Evolutionary conservation across 78 protist species (phyloP).

Genomic region (Speleostelium caveatum): DNA sequence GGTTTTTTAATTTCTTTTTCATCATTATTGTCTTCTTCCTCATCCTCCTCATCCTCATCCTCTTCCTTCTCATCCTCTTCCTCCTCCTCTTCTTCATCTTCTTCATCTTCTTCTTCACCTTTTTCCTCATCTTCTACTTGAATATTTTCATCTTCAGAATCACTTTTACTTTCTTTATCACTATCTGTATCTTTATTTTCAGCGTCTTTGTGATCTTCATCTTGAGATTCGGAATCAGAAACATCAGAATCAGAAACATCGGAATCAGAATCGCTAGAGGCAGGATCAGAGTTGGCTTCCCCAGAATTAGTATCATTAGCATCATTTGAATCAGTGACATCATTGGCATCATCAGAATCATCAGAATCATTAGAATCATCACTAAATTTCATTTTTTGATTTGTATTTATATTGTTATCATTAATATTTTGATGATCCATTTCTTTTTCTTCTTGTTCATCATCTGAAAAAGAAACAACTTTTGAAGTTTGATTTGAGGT

Average conservation of each 20-base stretch:
- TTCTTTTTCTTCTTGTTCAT: not conserved
- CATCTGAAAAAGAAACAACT: slow-evolving; percentile 3
- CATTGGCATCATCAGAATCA: not conserved
- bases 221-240: too few relatives aligned
- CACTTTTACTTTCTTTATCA: not conserved
- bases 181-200: too few relatives aligned
- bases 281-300: too few relatives aligned
- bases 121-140: not conserved
- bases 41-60: not conserved
- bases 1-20: not conserved
- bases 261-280: too few relatives aligned
- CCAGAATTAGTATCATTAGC: not conserved
- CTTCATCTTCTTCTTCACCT: not conserved
- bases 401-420: not conserved
- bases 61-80: not conserved
- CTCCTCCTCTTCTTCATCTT: not conserved
- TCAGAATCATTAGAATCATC: not conserved
- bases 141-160: not conserved
- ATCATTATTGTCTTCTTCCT: slow-evolving; percentile 15
- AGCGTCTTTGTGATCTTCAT: not conserved
- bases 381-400: not conserved
- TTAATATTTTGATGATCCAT: not conserved
- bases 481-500: not conserved
- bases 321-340: not conserved
- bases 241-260: too few relatives aligned